Conservation (phyloP, 163 green algal genomes). For the Chlamydomonas reinhardtii region DNA sequence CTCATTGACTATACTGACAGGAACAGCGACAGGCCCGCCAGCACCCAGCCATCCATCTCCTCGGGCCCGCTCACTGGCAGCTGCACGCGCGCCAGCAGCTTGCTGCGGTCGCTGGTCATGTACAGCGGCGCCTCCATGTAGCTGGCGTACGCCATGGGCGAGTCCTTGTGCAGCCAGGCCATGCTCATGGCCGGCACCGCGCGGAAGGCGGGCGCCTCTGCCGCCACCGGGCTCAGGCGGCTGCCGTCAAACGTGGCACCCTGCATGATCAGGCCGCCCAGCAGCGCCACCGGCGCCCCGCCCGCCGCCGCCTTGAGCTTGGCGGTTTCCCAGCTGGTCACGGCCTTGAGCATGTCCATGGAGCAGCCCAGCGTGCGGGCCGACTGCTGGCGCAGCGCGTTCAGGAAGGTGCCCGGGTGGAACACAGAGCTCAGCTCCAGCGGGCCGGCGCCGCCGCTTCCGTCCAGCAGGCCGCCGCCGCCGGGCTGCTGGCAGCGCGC, state of each 20-base stretch:
- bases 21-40: slow-evolving; percentile 68
- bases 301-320: slow-evolving; percentile 34
- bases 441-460: slow-evolving; percentile 41
- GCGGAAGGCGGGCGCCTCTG: slow-evolving; percentile 62
- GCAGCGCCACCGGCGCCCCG: slow-evolving; percentile 48
- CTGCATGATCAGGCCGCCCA: slow-evolving; percentile 63
- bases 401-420: slow-evolving; percentile 80
- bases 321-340: slow-evolving; percentile 68
- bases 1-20: slow-evolving; percentile 3
- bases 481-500: slow-evolving; percentile 19
- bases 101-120: slow-evolving; percentile 45
- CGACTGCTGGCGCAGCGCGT: slow-evolving; percentile 80
- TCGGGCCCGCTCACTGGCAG: slow-evolving; percentile 63
- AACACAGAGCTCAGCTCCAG: slow-evolving; percentile 78
- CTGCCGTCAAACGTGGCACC: slow-evolving; percentile 78
- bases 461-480: slow-evolving; percentile 40
- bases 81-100: slow-evolving; percentile 72
- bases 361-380: slow-evolving; percentile 54
- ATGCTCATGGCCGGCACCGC: slow-evolving; percentile 59
- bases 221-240: slow-evolving; percentile 52
- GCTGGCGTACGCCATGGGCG: slow-evolving; percentile 51
- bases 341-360: slow-evolving; percentile 73
- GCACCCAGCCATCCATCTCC: slow-evolving; percentile 59
- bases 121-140: slow-evolving; percentile 69
- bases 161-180: slow-evolving; percentile 70